Conservation (phyloP, 768 basidiomycete species). For the Pseudohyphozyma bogoriensis region DNA sequence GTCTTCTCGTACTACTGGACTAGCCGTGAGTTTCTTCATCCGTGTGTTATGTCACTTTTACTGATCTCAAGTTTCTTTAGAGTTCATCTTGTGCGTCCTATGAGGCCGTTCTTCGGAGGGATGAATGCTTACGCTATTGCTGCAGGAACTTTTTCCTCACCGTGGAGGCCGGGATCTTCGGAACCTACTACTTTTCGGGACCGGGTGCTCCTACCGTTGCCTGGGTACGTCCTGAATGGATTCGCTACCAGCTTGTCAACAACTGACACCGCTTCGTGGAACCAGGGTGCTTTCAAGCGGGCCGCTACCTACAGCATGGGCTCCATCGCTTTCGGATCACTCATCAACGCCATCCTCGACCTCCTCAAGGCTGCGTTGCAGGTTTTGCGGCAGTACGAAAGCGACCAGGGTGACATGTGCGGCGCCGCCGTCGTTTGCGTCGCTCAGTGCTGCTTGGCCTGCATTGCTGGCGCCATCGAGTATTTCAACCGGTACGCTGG, state of each 20-base stretch:
- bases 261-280: slow-evolving; percentile 16
- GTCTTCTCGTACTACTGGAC: slow-evolving; percentile 20
- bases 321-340: slow-evolving; percentile 28
- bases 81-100: slow-evolving; percentile 15
- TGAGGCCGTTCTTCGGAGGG: neutral
- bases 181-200: neutral
- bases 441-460: slow-evolving; percentile 31
- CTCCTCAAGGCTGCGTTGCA: slow-evolving; percentile 29
- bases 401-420: slow-evolving; percentile 21
- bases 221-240: too few species aligned
- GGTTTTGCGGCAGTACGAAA: slow-evolving; percentile 25
- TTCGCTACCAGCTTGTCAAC: neutral
- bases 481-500: slow-evolving; percentile 33
- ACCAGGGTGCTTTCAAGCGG: slow-evolving; percentile 29
- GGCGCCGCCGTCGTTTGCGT: slow-evolving; percentile 28
- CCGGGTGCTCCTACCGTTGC: too few species aligned
- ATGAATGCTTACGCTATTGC: neutral
- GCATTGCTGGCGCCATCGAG: slow-evolving; percentile 23
- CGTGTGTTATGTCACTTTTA: slow-evolving; percentile 23
- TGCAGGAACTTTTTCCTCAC: slow-evolving; percentile 29
- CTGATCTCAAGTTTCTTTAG: neutral
- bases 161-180: slow-evolving; percentile 32
- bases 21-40: neutral
- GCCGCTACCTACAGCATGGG: slow-evolving; percentile 34
- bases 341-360: slow-evolving; percentile 35